These are phyloP conservation scores for Exophiala calicioides DNA, from an alignment of 2,329 filamentous ascomycete species.

Conservation along the genomic window DNA sequence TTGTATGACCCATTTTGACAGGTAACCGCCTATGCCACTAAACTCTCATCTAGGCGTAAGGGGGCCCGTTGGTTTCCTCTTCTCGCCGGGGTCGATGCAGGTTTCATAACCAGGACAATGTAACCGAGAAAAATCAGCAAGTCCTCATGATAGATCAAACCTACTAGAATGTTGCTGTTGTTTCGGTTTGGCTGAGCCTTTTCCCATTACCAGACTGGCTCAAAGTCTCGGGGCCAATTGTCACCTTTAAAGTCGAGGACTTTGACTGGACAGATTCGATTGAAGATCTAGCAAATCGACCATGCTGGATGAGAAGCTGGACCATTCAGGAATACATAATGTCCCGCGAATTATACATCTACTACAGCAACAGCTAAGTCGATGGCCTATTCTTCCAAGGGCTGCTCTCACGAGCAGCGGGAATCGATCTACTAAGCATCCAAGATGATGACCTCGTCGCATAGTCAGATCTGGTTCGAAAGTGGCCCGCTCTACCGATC, in stretches of 20 bases:
- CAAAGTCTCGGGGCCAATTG: background rate
- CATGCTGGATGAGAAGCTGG: background rate
- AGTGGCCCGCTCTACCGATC: background rate
- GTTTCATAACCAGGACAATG: background rate
- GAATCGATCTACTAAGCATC: background rate
- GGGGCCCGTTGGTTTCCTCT: no score
- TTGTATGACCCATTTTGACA: no score
- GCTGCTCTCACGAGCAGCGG: background rate
- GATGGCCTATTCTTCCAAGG: background rate
- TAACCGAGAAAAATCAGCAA: background rate
- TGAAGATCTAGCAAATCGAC: background rate
- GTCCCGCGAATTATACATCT: background rate
- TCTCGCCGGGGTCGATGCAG: no score
- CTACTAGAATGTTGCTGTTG: background rate
- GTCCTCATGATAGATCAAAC: background rate
- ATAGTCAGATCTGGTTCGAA: background rate
- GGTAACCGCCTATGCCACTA: no score
- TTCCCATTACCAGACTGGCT: background rate
- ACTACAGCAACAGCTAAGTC: background rate
- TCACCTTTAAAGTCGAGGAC: background rate
- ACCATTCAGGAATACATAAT: background rate
- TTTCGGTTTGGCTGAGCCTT: background rate
- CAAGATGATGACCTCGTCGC: background rate
- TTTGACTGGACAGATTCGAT: background rate
- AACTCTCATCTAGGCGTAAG: no score